Evolutionary conservation across 805 yeast genomes (phyloP), one percentile per base, ranked within the genome.

Genomic region (Saccharomycopsis olivae): DNA sequence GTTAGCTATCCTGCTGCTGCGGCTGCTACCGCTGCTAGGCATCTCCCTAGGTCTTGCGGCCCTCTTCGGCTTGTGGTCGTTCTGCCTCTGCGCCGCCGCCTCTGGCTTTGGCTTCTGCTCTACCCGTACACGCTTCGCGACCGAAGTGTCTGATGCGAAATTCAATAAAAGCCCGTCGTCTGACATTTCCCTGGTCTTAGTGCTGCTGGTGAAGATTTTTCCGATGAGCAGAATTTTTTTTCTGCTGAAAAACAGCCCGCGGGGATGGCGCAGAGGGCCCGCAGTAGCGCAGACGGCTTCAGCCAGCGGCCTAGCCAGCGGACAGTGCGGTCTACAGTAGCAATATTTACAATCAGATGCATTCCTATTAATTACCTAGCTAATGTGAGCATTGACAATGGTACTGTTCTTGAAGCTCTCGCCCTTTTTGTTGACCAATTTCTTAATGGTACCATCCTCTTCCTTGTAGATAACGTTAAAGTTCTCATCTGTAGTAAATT

Each of bases 391-490:
- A 52, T 69, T 66, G 35, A 73, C 81, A 45, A 89, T 57, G 29
- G 92, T 66, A 33, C 78, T 61, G 55, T 79, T 82, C 62, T 78
- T 77, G 64, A 88, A 83, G 24, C 70, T 58, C 55, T 82, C 82
- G 47, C 96, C 96, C 51, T 68, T 74, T 56, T 71, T 76, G 62
- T 83, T 87, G 40, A 86, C 83, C 59, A 89, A 73, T 59, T 71
- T 79, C 47, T 69, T 66, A 33, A 56, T 55, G 57, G 78, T 78
- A 50, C 94, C 94, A 54, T 78, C 86, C 21, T 69, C 75, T 52
- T 69, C 79, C 54, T 80, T 80, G 70, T 74, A 89, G 47, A 84
- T 71, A 32, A 89, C 95, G 56, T 83, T 83, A 44, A 78, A 69
- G 36, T 66, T 64, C 30, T 75, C 92, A 50, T 68, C 75, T 23